Percentiles rank a stretch among this genome's conserved stretches.
These are phyloP conservation scores for Stevia rebaudiana DNA, from an alignment of 140 eudicot genomes.

Conservation along the genomic window DNA sequence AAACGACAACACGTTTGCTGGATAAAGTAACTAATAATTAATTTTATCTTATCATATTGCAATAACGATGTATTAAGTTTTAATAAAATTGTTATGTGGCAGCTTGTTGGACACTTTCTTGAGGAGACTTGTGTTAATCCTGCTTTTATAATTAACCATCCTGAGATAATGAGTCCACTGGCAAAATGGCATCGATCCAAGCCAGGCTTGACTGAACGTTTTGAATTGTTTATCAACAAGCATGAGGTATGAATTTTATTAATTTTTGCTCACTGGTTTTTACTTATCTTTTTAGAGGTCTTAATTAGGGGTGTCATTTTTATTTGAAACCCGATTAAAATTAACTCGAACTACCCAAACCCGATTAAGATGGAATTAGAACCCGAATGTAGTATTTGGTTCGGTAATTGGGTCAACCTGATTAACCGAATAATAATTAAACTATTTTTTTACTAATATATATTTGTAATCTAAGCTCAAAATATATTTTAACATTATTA, in stretches of 20 bases:
- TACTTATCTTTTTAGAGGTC: neutral
- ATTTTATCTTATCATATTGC: neutral
- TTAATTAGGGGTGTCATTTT: no score
- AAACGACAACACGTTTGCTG: conserved; percentile 79
- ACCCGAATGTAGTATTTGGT: no score
- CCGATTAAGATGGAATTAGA: no score
- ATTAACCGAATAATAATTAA: no score
- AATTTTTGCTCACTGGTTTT: neutral
- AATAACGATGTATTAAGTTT: neutral
- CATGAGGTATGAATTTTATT: conserved; percentile 60
- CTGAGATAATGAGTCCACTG: conserved; percentile 95
- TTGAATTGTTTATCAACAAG: conserved; percentile 87
- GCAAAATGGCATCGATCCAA: conserved; percentile 97
- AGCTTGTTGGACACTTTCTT: conserved; percentile 86
- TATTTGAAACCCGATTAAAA: no score
- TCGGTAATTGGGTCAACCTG: neutral
- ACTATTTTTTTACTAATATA: no score
- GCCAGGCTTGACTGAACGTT: conserved; percentile 87
- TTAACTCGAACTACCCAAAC: no score
- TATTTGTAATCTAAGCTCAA: no score
- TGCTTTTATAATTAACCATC: conserved; percentile 82
- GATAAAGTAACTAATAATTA: conserved; percentile 50
- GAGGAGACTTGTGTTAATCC: conserved; percentile 72
- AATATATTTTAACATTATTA: no score
- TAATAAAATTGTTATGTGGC: conserved; percentile 21